Conservation (phyloP, 352 stramenopile species). For the Phytophthora ramorum region DNA sequence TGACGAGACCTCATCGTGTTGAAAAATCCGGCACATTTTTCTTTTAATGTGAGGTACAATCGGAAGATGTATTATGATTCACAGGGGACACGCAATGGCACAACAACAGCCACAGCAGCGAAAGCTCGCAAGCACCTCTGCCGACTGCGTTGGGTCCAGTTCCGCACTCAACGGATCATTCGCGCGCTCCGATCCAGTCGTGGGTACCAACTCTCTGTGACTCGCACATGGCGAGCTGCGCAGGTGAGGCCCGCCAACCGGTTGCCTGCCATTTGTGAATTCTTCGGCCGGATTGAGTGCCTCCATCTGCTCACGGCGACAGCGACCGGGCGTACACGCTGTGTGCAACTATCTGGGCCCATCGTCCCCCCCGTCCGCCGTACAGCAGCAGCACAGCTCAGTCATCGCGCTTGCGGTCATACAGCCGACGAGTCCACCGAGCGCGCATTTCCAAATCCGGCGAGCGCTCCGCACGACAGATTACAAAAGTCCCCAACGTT, state of each 20-base stretch:
- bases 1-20: not conserved
- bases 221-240: conserved; percentile 22
- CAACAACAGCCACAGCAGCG: conserved; percentile 14
- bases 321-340: conserved; percentile 11
- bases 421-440: conserved; percentile 1
- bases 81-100: conserved; percentile 14
- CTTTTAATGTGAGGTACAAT: conserved; percentile 8
- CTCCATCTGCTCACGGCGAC: conserved; percentile 24
- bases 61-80: conserved; percentile 7
- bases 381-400: conserved; percentile 14
- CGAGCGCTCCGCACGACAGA: conserved; percentile 50
- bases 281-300: not conserved
- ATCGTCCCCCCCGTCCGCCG: conserved; percentile 9
- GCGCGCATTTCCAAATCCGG: conserved; percentile 50
- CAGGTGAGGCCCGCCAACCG: conserved; percentile 24
- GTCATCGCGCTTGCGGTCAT: conserved; percentile 19
- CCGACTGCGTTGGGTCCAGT: conserved; percentile 30
- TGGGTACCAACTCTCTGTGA: conserved; percentile 26
- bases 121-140: conserved; percentile 13
- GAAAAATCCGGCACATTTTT: conserved; percentile 37
- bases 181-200: conserved; percentile 15
- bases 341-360: conserved; percentile 31
- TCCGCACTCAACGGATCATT: conserved; percentile 42
- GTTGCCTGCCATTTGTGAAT: conserved; percentile 7
- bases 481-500: conserved; percentile 43